Base-by-base conservation (phyloP, 169 alveolate species). In the Theileria annulata region DNA sequence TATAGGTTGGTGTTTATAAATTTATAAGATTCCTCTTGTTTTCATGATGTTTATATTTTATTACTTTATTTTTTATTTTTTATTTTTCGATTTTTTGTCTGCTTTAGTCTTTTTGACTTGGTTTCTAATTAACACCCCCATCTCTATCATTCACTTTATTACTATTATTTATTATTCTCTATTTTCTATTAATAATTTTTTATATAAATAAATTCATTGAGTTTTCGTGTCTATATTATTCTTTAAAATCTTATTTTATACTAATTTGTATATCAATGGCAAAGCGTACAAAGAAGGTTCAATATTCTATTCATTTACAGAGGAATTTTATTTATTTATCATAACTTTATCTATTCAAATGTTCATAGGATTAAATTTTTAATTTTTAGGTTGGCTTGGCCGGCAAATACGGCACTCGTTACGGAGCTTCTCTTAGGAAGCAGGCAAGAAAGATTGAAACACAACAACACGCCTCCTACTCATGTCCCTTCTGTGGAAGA, bases 321-420 rank as follows among this genome's bases (percentile, higher is more conserved):
- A 56, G 8, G 28, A 9, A 25, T 2, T 19, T 12, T 28, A 9
- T 3, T 42, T 37, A 15, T 12, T 75, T 48, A 17, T 3, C 60
- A 28, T 27, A 35, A 56, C 9, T 13, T 54, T 56, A 1, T 64
- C 73, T 64, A 42, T 42, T 64, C 8, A 27, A 19, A 21, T 64
- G 8, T 64, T 21, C 25, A 17, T 37, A 19, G 0, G 31, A n/a
- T 23, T 37, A 3, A 0, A 21, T 28, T 0, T 10, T 58, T 5
- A 25, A 21, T 37, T 6, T 15, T 54, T 77, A 97, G 97, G 99
- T 98, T 90, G 99, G 99, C 73, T 95, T 98, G 76, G 93, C 96
- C 77, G 99, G 99, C 51, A 96, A 96, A 91, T 98, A 96, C 93
- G 99, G 98, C n/a, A 96, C 98, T 30, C 95, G 99, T 77, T 98